These are phyloP conservation scores for Odontarrhena argentea DNA, from an alignment of 345 rosid species.

Conservation along the genomic window DNA sequence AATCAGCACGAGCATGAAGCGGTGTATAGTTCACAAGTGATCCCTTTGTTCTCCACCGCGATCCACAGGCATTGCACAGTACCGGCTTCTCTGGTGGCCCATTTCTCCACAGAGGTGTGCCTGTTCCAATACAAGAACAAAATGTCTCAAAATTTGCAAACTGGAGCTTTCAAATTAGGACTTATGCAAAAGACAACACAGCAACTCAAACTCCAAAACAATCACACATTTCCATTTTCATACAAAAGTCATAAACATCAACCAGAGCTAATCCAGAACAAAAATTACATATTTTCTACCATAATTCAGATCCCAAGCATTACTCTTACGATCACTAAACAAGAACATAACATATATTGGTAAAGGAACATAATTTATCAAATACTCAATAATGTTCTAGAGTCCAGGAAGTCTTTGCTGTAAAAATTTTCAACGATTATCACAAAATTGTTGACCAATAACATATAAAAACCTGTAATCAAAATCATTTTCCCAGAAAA, in stretches of 20 bases:
- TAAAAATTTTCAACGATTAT: constrained; percentile 23
- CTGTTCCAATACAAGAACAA: constrained; percentile 43
- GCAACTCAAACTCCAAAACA: constrained; percentile 25
- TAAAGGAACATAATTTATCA: constrained; percentile 6
- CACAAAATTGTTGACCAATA: neutral
- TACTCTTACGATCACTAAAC: constrained; percentile 27
- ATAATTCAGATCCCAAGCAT: neutral
- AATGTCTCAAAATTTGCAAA: constrained; percentile 18
- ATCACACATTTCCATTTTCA: neutral
- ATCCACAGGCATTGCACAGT: constrained; percentile 98
- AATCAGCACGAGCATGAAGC: constrained; percentile 70
- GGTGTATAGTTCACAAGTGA: constrained; percentile 85
- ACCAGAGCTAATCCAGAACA: constrained; percentile 19
- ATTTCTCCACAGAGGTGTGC: constrained; percentile 96
- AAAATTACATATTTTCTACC: neutral
- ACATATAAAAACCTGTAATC: constrained; percentile 20
- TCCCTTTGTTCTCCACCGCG: constrained; percentile 92
- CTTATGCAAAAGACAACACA: neutral
- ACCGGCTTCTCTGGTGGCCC: constrained; percentile 99
- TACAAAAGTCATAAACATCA: constrained; percentile 26
- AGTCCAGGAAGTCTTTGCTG: constrained; percentile 33
- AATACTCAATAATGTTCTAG: constrained; percentile 28
- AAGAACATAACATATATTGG: constrained; percentile 1
- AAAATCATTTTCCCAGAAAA: constrained; percentile 24
- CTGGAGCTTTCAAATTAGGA: neutral